phyloP scores from a whole-genome alignment of 2,329 filamentous ascomycete species.

The Sporothrix mexicana region DNA sequence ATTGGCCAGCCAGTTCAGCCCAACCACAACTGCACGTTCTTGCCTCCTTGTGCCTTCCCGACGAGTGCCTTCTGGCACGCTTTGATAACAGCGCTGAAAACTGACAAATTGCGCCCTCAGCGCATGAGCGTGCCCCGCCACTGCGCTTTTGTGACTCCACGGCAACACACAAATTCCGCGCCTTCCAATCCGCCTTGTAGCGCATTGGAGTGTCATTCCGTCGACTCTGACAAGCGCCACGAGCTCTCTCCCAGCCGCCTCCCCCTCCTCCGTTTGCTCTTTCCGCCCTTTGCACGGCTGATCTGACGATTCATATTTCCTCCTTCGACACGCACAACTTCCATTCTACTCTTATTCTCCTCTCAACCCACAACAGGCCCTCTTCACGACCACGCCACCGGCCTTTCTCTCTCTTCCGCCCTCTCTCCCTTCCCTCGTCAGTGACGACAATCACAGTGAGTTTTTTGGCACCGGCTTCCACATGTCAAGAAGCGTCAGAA shows the following conservation, averaged over 20 bases:
- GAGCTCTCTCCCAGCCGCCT: constrained; percentile 1
- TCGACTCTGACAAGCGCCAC: neutral
- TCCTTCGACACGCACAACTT: neutral
- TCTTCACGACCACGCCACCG: neutral
- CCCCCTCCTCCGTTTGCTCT: constrained; percentile 20
- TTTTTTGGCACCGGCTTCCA: too few species aligned
- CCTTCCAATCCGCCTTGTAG: constrained; percentile 23
- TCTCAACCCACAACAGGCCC: neutral
- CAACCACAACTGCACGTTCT: neutral
- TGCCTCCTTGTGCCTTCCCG: neutral
- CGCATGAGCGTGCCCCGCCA: constrained; percentile 24
- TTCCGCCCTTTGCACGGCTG: constrained; percentile 15
- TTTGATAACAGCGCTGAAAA: neutral
- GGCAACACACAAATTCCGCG: constrained; percentile 34
- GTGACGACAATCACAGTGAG: neutral
- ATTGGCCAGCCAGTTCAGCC: neutral
- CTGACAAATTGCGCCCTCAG: neutral
- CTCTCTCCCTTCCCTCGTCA: neutral
- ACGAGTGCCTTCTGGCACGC: constrained; percentile 7
- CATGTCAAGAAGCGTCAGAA: neutral
- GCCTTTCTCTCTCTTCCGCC: neutral
- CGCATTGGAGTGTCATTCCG: constrained; percentile 4
- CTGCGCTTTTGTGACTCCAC: constrained; percentile 18
- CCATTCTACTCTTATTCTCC: neutral
- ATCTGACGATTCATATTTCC: constrained; percentile 11